Evolutionary conservation across 345 rosid genomes (phyloP).

Genomic region (Brassica incana): DNA sequence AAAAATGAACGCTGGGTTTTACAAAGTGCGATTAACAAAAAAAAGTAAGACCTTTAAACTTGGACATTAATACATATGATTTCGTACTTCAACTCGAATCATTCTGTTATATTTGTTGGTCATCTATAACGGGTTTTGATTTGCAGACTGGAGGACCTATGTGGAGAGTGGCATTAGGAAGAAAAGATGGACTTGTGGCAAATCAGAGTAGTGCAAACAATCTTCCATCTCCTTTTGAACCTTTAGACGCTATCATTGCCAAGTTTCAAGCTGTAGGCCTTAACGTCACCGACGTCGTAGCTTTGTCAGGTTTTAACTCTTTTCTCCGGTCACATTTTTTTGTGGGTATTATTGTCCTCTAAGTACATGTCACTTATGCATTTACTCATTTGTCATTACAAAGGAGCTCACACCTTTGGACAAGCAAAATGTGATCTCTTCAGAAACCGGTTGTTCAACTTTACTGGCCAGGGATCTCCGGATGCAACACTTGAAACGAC

Average conservation of each 20-base stretch:
- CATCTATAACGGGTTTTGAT: constrained; percentile 4
- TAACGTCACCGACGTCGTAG: constrained; percentile 58
- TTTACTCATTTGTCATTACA: neutral
- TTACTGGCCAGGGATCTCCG: constrained; percentile 42
- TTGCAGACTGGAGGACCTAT: constrained; percentile 76
- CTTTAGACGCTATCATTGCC: constrained; percentile 43
- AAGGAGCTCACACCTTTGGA: constrained; percentile 75
- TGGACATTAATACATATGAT: too few relatives aligned
- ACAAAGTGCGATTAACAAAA: too few relatives aligned
- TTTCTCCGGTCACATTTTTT: neutral
- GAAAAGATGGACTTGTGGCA: constrained; percentile 71
- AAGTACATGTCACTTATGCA: neutral
- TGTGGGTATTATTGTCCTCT: neutral
- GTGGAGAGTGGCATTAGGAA: constrained; percentile 72
- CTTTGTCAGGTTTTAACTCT: constrained; percentile 58
- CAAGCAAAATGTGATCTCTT: constrained; percentile 59
- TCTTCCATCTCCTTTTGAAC: constrained; percentile 70
- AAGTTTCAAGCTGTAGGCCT: constrained; percentile 63
- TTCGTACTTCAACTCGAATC: neutral
- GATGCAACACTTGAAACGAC: constrained; percentile 53
- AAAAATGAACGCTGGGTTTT: too few relatives aligned
- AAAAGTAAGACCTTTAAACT: too few relatives aligned
- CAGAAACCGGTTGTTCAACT: constrained; percentile 60
- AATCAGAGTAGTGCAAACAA: constrained; percentile 56
- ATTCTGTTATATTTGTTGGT: neutral